These are phyloP conservation scores for Lipomyces anomalus DNA, from an alignment of 805 yeast species.

Conservation along the genomic window DNA sequence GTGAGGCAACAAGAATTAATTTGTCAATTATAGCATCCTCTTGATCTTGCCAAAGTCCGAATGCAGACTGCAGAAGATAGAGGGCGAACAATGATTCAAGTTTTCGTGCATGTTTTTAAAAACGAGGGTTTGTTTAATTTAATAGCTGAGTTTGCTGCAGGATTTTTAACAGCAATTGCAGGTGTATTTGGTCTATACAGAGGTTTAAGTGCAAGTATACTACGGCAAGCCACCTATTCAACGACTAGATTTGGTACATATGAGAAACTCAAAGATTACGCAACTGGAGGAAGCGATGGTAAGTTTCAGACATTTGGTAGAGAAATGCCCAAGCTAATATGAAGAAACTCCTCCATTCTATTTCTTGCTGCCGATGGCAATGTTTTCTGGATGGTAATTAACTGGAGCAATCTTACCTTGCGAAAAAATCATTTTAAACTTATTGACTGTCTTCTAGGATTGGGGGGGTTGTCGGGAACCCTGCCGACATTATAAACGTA, in stretches of 20 bases:
- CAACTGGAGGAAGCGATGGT: constrained; percentile 19
- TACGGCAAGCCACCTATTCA: constrained; percentile 85
- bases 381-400: constrained; percentile 65
- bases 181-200: constrained; percentile 58
- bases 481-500: constrained; percentile 80
- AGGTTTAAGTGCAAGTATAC: constrained; percentile 73
- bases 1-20: no score
- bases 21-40: constrained; percentile 49
- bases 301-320: background rate
- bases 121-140: constrained; percentile 49
- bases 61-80: constrained; percentile 70
- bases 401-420: background rate
- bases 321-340: background rate
- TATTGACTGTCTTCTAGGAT: constrained; percentile 28
- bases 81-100: constrained; percentile 56
- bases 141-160: background rate
- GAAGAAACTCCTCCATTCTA: constrained; percentile 48
- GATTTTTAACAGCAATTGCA: background rate
- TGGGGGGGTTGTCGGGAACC: constrained; percentile 84
- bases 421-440: no score
- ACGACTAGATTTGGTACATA: constrained; percentile 83
- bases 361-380: constrained; percentile 65
- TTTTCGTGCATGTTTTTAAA: constrained; percentile 55
- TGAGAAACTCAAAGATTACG: constrained; percentile 59
- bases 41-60: constrained; percentile 81